These are phyloP conservation scores for Volvox carteri DNA, from an alignment of 163 green algal genomes.

Conservation along the genomic window DNA sequence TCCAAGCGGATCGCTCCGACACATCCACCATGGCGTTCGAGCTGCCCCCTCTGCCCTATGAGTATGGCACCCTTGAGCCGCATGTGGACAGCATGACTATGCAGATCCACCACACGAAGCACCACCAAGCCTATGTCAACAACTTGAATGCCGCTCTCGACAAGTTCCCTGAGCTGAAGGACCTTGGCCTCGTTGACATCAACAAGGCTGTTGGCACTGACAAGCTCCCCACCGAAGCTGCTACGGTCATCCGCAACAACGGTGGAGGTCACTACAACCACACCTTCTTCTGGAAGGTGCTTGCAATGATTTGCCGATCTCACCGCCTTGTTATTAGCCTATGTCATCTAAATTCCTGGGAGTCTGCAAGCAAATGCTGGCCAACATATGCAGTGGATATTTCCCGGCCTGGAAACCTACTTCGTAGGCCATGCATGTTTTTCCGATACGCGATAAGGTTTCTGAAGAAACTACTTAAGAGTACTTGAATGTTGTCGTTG, in stretches of 20 bases:
- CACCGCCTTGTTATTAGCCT: no score
- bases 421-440: no score
- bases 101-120: slow-evolving; percentile 88
- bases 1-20: not conserved
- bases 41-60: slow-evolving; percentile 85
- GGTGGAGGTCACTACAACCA: slow-evolving; percentile 85
- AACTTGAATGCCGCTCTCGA: slow-evolving; percentile 86
- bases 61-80: slow-evolving; percentile 82
- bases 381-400: no score
- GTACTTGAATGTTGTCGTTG: no score
- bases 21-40: slow-evolving; percentile 28
- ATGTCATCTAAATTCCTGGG: no score
- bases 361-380: no score
- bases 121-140: slow-evolving; percentile 86
- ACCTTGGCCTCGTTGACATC: slow-evolving; percentile 74
- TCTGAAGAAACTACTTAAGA: no score
- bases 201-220: slow-evolving; percentile 75
- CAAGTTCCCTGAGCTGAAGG: slow-evolving; percentile 85
- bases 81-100: slow-evolving; percentile 85
- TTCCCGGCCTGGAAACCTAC: no score
- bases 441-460: no score
- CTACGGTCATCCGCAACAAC: slow-evolving; percentile 84
- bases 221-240: slow-evolving; percentile 77
- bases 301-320: not conserved
- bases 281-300: slow-evolving; percentile 82